These are phyloP conservation scores for Diaporthe helianthi DNA, from an alignment of 2,329 filamentous ascomycete species.

Conservation along the genomic window DNA sequence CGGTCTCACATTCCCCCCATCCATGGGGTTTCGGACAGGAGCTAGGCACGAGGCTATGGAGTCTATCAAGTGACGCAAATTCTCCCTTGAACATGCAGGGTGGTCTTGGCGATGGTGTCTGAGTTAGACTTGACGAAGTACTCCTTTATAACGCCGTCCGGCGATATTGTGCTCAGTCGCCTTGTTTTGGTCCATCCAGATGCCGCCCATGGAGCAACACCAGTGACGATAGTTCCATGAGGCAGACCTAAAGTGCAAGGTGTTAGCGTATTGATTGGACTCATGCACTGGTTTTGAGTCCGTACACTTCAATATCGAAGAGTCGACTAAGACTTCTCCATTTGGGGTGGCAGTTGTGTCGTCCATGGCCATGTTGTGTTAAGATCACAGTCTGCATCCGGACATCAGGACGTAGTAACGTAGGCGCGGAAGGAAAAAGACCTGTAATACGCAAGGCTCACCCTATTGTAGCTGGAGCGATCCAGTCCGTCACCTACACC, in stretches of 20 bases:
- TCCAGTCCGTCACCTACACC: too few relatives aligned
- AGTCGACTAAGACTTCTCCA: too few relatives aligned
- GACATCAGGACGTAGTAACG: too few relatives aligned
- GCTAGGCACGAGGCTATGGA: neutral
- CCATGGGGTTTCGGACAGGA: slow-evolving; percentile 9
- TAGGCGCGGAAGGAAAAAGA: too few relatives aligned
- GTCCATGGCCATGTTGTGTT: too few relatives aligned
- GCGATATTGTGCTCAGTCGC: neutral
- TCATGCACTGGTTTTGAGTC: too few relatives aligned
- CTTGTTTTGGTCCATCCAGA: slow-evolving; percentile 21
- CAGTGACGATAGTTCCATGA: neutral
- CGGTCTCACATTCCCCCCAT: slow-evolving; percentile 4
- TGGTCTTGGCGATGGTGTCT: neutral
- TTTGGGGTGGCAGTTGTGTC: too few relatives aligned
- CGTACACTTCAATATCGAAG: too few relatives aligned
- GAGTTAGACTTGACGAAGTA: slow-evolving; percentile 15
- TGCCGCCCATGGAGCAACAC: neutral
- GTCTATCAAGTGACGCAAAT: neutral
- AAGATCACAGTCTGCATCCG: too few relatives aligned
- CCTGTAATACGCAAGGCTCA: too few relatives aligned
- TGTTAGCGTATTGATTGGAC: too few relatives aligned
- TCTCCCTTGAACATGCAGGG: slow-evolving; percentile 13
- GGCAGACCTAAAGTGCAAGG: neutral
- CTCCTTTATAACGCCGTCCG: neutral
- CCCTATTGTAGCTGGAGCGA: too few relatives aligned